These are phyloP conservation scores for Leptographium wingfieldii DNA, from an alignment of 2,329 filamentous ascomycete genomes.

Conservation along the genomic window DNA sequence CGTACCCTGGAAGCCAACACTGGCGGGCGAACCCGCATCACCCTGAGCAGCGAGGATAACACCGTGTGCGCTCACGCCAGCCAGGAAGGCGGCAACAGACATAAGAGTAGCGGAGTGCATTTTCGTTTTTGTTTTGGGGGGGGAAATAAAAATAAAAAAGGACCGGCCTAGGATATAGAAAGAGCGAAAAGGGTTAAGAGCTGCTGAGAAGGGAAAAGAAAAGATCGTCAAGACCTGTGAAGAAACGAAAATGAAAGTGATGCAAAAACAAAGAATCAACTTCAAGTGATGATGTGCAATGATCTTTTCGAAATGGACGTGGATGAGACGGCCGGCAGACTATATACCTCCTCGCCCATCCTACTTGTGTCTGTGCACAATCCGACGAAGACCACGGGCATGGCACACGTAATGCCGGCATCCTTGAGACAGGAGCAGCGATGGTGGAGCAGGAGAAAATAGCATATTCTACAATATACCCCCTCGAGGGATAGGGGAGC, in stretches of 20 bases:
- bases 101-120: constrained; percentile 4
- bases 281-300: not conserved
- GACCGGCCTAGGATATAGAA: not conserved
- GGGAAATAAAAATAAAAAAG: not conserved
- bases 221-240: constrained; percentile 7
- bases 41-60: constrained; percentile 11
- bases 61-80: constrained; percentile 10
- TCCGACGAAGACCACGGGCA: not conserved
- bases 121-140: not conserved
- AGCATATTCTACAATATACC: not conserved
- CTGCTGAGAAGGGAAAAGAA: not conserved
- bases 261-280: not conserved
- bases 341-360: not conserved
- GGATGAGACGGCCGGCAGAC: not conserved
- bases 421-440: constrained; percentile 2
- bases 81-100: constrained; percentile 5
- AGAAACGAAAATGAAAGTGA: not conserved
- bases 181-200: not conserved
- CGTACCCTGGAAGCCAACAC: constrained; percentile 10
- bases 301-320: not conserved
- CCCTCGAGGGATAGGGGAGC: not conserved
- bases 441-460: not conserved
- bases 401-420: not conserved
- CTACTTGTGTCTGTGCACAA: not conserved
- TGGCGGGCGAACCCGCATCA: constrained; percentile 7